phyloP scores from a whole-genome alignment of 208 protist genomes.

The Acanthamoeba culbertsoni region DNA sequence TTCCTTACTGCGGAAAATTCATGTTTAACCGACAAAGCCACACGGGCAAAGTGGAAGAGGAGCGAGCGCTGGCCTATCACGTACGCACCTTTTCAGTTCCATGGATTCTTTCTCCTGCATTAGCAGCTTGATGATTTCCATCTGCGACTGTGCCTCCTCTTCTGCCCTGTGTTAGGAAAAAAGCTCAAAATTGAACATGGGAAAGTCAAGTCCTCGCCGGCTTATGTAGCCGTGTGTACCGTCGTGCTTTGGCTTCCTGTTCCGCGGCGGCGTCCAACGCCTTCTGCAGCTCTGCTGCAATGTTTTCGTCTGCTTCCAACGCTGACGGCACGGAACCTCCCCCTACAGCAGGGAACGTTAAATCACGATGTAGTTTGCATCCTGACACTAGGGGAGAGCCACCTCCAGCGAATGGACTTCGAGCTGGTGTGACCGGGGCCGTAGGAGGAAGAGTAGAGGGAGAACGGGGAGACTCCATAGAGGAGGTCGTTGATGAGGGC shows the following conservation, averaged over 20 bases:
- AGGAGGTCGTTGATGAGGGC: neutral
- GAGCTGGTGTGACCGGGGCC: neutral
- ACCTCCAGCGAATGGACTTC: neutral
- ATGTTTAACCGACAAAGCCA: neutral
- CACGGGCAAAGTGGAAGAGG: neutral
- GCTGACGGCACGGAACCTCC: neutral
- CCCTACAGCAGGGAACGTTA: too few species aligned
- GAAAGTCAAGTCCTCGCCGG: neutral
- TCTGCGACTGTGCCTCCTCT: neutral
- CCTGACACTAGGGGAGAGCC: too few species aligned
- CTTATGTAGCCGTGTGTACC: too few species aligned
- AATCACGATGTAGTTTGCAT: too few species aligned
- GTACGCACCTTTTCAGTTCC: neutral
- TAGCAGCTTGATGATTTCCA: neutral
- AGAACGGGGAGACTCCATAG: neutral
- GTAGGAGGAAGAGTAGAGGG: neutral
- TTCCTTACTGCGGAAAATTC: neutral
- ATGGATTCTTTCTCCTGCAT: neutral
- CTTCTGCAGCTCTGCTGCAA: neutral
- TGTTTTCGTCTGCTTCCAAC: neutral
- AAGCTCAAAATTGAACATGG: neutral
- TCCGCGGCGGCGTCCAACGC: neutral
- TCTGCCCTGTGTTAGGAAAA: neutral
- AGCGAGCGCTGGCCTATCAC: too few species aligned
- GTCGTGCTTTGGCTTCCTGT: neutral